Percentiles rank a stretch among this genome's conserved stretches.
phyloP scores from a whole-genome alignment of 164 flowering plant species.

The Stephania japonica region DNA sequence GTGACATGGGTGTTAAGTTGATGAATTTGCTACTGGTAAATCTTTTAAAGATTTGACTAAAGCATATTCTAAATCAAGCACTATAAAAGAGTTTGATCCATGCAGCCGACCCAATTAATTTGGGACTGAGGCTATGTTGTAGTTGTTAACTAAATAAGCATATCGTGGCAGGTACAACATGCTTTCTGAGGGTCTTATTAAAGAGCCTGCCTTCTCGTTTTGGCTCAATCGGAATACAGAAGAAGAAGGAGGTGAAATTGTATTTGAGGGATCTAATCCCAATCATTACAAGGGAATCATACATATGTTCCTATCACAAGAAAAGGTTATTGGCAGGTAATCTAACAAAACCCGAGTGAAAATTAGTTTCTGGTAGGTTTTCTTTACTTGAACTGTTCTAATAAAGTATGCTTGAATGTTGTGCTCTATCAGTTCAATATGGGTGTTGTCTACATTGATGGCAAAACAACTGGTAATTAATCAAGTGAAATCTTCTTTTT shows the following conservation, averaged over 20 bases:
- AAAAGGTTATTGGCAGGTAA: constrained; percentile 95
- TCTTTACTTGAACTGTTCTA: background rate
- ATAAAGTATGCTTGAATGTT: background rate
- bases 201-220: constrained; percentile 73
- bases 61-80: no score
- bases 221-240: constrained; percentile 70
- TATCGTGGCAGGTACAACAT: constrained; percentile 64
- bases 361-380: background rate
- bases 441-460: constrained; percentile 77
- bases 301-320: constrained; percentile 79
- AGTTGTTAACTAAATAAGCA: no score
- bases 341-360: constrained; percentile 7
- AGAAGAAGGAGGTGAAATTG: constrained; percentile 75
- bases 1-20: background rate
- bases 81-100: no score
- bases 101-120: no score
- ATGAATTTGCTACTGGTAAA: background rate
- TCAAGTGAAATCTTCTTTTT: no score
- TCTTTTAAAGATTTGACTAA: no score
- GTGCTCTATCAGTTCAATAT: constrained; percentile 65
- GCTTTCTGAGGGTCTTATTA: constrained; percentile 67
- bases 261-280: no score
- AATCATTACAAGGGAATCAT: constrained; percentile 75
- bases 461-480: constrained; percentile 56
- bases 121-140: no score